phyloP scores from a whole-genome alignment of 495 filamentous ascomycete genomes.

The Lentithecium fluviatile region DNA sequence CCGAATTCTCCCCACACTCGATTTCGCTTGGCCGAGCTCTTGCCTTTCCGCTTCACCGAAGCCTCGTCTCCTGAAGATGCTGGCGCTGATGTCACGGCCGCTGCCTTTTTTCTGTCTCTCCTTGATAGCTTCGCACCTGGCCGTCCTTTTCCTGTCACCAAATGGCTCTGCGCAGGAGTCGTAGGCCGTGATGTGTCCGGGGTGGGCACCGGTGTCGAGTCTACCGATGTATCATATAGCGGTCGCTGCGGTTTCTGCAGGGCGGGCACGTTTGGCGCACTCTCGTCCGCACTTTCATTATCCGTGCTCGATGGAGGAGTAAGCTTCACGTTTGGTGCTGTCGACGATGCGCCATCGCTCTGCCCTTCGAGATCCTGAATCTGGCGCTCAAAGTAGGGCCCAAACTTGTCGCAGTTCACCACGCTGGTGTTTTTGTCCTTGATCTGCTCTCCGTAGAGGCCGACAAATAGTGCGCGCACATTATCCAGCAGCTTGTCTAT shows the following conservation, averaged over 20 bases:
- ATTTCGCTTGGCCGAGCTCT: slow-evolving; percentile 62
- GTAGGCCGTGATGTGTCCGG: slow-evolving; percentile 76
- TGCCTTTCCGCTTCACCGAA: slow-evolving; percentile 50
- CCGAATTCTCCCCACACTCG: slow-evolving; percentile 91
- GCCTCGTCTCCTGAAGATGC: slow-evolving; percentile 83
- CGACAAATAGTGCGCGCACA: slow-evolving; percentile 82
- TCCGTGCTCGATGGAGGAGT: slow-evolving; percentile 43
- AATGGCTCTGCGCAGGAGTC: slow-evolving; percentile 63
- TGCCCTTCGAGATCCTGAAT: slow-evolving; percentile 75
- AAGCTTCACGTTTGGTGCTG: slow-evolving; percentile 36
- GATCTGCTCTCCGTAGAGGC: slow-evolving; percentile 83
- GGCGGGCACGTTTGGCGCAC: slow-evolving; percentile 57
- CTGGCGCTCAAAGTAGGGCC: slow-evolving; percentile 92
- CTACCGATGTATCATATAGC: slow-evolving; percentile 50
- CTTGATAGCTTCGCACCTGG: slow-evolving; percentile 74
- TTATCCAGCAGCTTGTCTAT: slow-evolving; percentile 96
- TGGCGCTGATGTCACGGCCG: slow-evolving; percentile 61
- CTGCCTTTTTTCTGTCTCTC: slow-evolving; percentile 79
- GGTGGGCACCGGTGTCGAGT: slow-evolving; percentile 64
- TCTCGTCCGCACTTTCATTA: slow-evolving; percentile 41
- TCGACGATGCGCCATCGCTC: slow-evolving; percentile 44
- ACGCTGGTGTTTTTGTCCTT: slow-evolving; percentile 75
- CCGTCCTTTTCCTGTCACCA: slow-evolving; percentile 69
- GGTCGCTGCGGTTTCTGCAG: slow-evolving; percentile 46
- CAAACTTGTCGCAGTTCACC: slow-evolving; percentile 73